phyloP scores from a whole-genome alignment of 1,284 basidiomycete genomes.

The Cryptococcus sp. region DNA sequence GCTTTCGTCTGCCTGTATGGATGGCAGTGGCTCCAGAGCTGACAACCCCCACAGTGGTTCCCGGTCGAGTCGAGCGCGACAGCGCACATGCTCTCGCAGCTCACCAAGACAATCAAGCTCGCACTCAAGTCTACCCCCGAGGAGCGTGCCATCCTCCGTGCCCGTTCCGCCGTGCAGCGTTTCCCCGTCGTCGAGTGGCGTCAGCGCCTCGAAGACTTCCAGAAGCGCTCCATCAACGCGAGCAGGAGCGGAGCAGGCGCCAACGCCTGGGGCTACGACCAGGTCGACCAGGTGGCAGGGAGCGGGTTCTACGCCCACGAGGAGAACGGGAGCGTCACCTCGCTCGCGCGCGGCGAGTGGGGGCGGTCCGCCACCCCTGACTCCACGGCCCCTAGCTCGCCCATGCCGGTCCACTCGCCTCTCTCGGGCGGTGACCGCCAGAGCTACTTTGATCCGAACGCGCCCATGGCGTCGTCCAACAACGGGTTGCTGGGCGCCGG shows the following conservation, averaged over 20 bases:
- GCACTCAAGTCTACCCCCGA: slow-evolving; percentile 84
- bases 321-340: slow-evolving; percentile 33
- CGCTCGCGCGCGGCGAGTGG: slow-evolving; percentile 50
- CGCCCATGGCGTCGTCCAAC: slow-evolving; percentile 25
- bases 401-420: slow-evolving; percentile 28
- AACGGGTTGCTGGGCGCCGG: slow-evolving; percentile 24
- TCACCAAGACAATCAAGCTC: slow-evolving; percentile 89
- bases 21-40: neutral
- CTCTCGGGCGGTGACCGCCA: slow-evolving; percentile 17
- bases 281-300: slow-evolving; percentile 23
- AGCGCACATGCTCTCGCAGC: slow-evolving; percentile 88
- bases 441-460: slow-evolving; percentile 31
- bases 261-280: slow-evolving; percentile 63
- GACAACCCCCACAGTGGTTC: slow-evolving; percentile 66
- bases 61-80: slow-evolving; percentile 88
- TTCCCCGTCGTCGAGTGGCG: slow-evolving; percentile 97
- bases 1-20: neutral
- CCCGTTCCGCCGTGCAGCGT: slow-evolving; percentile 84
- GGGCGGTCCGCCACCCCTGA: slow-evolving; percentile 40
- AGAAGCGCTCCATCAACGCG: slow-evolving; percentile 70
- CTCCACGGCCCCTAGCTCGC: slow-evolving; percentile 39
- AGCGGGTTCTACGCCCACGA: slow-evolving; percentile 29
- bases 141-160: slow-evolving; percentile 83
- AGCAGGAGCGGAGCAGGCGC: slow-evolving; percentile 66
- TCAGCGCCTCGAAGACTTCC: slow-evolving; percentile 89